A percentile compares a stretch with the other conserved stretches of the same genome.
These are phyloP conservation scores for Candida dajiaensis DNA, from an alignment of 805 yeast species.

Conservation along the genomic window DNA sequence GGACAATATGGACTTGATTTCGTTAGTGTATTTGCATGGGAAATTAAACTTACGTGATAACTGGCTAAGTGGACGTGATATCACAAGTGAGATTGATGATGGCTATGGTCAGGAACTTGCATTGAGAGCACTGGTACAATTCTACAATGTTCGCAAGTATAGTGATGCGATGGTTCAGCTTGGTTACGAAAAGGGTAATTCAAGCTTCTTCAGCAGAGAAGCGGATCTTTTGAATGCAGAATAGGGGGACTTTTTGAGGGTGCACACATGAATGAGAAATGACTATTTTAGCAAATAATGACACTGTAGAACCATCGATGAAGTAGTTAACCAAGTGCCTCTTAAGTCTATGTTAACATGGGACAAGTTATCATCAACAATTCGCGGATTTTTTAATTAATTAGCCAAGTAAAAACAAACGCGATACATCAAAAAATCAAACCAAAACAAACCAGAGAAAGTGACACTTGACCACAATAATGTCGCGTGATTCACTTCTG, in stretches of 20 bases:
- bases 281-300: too few relatives aligned
- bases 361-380: too few relatives aligned
- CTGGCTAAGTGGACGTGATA: slow-evolving; percentile 83
- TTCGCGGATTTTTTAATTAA: not conserved
- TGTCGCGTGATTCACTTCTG: slow-evolving; percentile 8
- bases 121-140: slow-evolving; percentile 68
- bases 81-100: slow-evolving; percentile 66
- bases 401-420: slow-evolving; percentile 1
- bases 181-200: slow-evolving; percentile 43
- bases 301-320: not conserved
- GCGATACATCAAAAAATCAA: slow-evolving; percentile 1
- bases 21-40: slow-evolving; percentile 76
- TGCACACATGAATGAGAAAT: not conserved
- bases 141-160: slow-evolving; percentile 62
- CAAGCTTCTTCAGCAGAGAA: slow-evolving; percentile 38
- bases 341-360: not conserved
- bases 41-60: slow-evolving; percentile 69
- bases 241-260: too few relatives aligned
- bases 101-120: slow-evolving; percentile 86
- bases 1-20: slow-evolving; percentile 87
- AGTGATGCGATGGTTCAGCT: slow-evolving; percentile 44
- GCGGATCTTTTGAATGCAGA: slow-evolving; percentile 24
- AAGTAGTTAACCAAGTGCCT: not conserved
- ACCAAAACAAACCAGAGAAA: not conserved
- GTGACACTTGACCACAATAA: not conserved